Percentiles rank a stretch among this genome's conserved stretches.
Conservation (phyloP, 495 filamentous ascomycete species). For the Penicillium herquei region DNA sequence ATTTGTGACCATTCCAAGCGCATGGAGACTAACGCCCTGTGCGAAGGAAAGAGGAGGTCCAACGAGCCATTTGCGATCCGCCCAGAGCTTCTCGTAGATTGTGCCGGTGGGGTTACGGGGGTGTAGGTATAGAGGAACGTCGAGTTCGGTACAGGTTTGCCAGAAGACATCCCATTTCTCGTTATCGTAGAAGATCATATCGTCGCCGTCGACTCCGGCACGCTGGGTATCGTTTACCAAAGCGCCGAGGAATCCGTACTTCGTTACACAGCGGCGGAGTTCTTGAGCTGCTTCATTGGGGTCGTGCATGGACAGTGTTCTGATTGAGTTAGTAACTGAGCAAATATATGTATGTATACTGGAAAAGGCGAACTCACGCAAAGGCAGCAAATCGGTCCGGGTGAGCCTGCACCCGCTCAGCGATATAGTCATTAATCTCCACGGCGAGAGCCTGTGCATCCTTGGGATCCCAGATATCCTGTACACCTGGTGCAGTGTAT, state of each 20-base stretch:
- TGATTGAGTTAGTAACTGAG: slow-evolving; percentile 5
- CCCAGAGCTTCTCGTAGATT: slow-evolving; percentile 51
- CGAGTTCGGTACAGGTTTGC: slow-evolving; percentile 53
- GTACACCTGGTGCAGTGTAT: slow-evolving; percentile 55
- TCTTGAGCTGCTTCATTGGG: slow-evolving; percentile 54
- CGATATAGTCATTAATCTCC: slow-evolving; percentile 60
- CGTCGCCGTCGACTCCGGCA: slow-evolving; percentile 47
- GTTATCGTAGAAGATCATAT: slow-evolving; percentile 60
- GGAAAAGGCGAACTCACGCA: slow-evolving; percentile 28
- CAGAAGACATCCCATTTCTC: slow-evolving; percentile 58
- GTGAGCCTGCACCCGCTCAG: slow-evolving; percentile 46
- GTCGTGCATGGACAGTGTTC: slow-evolving; percentile 54
- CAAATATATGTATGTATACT: background rate
- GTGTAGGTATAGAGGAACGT: slow-evolving; percentile 64
- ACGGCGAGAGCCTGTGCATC: slow-evolving; percentile 45
- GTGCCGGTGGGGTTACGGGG: slow-evolving; percentile 50
- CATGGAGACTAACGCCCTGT: slow-evolving; percentile 48
- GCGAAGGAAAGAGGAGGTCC: slow-evolving; percentile 48
- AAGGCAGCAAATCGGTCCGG: slow-evolving; percentile 58
- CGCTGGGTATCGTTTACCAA: slow-evolving; percentile 59
- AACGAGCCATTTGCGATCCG: slow-evolving; percentile 48
- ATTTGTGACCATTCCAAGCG: slow-evolving; percentile 52
- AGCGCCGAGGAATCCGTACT: slow-evolving; percentile 57
- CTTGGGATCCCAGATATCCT: slow-evolving; percentile 53
- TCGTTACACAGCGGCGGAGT: slow-evolving; percentile 52